Percentiles rank a stretch among this genome's conserved stretches.
Conservation (phyloP, 2,329 filamentous ascomycete genomes). For the Nigrograna mackinnonii region DNA sequence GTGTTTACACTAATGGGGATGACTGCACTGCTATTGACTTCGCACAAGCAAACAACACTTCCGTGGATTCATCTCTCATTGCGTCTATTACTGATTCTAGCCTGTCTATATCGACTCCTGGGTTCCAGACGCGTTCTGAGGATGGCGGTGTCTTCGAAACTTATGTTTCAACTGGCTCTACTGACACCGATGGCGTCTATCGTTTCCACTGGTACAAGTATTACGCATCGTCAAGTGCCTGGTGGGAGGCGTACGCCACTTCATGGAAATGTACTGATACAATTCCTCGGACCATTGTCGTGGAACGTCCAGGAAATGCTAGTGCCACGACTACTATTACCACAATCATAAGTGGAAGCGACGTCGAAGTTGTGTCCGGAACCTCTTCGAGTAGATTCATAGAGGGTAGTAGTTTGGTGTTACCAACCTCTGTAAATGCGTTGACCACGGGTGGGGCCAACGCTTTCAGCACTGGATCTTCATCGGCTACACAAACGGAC, state of each 20-base stretch:
- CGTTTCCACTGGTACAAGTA: constrained; percentile 25
- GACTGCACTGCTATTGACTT: constrained; percentile 18
- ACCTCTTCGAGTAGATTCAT: constrained; percentile 18
- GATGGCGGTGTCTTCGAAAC: constrained; percentile 24
- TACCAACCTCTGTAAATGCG: constrained; percentile 28
- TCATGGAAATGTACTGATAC: constrained; percentile 27
- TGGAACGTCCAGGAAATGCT: constrained; percentile 8
- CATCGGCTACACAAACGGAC: constrained; percentile 18
- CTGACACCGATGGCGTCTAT: constrained; percentile 20
- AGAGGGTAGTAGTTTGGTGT: constrained; percentile 11
- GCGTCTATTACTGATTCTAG: constrained; percentile 22
- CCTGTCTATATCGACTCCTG: constrained; percentile 25
- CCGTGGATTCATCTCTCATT: constrained; percentile 22
- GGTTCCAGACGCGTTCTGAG: constrained; percentile 18
- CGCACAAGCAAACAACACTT: constrained; percentile 4
- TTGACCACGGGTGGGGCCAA: constrained; percentile 23
- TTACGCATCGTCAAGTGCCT: constrained; percentile 28
- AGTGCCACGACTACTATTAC: constrained; percentile 18
- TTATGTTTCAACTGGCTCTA: constrained; percentile 23
- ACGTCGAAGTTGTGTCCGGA: constrained; percentile 26
- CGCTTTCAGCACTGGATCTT: constrained; percentile 23
- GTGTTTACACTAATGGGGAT: constrained; percentile 20
- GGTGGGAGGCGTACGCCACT: constrained; percentile 26
- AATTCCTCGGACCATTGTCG: constrained; percentile 24
- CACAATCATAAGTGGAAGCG: constrained; percentile 25